A percentile compares a stretch with the other conserved stretches of the same genome.
phyloP scores from a whole-genome alignment of 371 early-diverging fungal species.

The Apophysomyces variabilis region DNA sequence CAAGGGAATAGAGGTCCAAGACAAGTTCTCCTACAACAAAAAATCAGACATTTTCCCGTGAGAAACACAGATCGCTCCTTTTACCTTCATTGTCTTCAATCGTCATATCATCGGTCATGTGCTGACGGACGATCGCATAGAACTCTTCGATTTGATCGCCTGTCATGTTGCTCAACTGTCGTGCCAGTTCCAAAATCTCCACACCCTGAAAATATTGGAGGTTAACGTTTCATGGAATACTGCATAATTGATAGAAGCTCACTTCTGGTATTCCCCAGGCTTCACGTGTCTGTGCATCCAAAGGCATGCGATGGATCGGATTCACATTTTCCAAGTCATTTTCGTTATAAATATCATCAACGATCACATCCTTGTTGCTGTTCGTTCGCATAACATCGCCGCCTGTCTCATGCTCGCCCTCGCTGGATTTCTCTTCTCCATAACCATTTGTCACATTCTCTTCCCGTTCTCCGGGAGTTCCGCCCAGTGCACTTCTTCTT shows the following conservation, averaged over 20 bases:
- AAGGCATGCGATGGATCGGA: slow-evolving; percentile 34
- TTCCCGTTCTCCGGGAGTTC: slow-evolving; percentile 5
- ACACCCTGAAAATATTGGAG: slow-evolving; percentile 23
- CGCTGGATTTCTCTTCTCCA: slow-evolving; percentile 12
- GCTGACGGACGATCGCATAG: slow-evolving; percentile 28
- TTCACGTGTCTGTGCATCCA: slow-evolving; percentile 29
- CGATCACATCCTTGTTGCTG: not conserved
- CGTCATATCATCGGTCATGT: slow-evolving; percentile 36
- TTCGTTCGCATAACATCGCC: slow-evolving; percentile 8
- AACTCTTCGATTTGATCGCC: slow-evolving; percentile 35
- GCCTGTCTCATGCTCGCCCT: not conserved
- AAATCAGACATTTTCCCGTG: not conserved
- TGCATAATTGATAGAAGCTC: not conserved
- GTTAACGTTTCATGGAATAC: not conserved
- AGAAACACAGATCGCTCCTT: slow-evolving; percentile 2
- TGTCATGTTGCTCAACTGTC: slow-evolving; percentile 29
- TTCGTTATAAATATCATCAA: slow-evolving; percentile 42
- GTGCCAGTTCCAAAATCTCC: slow-evolving; percentile 49
- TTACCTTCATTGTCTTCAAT: slow-evolving; percentile 53
- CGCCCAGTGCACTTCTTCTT: slow-evolving; percentile 5
- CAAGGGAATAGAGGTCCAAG: slow-evolving; percentile 50
- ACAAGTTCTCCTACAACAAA: slow-evolving; percentile 39
- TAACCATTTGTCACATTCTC: not conserved
- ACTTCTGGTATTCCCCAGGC: slow-evolving; percentile 54
- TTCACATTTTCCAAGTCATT: slow-evolving; percentile 38